Base-by-base conservation (phyloP, 306 rosid species). In the Ochetophila trinervis region DNA sequence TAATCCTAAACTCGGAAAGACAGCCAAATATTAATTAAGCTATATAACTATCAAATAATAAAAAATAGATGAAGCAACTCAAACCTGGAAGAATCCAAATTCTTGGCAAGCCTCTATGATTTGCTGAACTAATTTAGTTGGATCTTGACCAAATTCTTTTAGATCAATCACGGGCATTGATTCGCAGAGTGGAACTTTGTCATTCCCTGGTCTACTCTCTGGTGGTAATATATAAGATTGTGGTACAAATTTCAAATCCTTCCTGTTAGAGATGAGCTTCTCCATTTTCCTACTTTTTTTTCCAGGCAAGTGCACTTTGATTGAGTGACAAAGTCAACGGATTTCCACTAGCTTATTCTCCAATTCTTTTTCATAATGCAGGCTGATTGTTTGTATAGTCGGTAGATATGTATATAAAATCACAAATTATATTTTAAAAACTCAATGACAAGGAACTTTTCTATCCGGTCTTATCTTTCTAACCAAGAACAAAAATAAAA, bases 61-160 rank as follows among this genome's bases (percentile, higher is more conserved):
- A 19, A 15, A 5, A 20, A 48, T 65, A 4, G 34, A 34, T 6
- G n/a, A n/a, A n/a, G n/a, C n/a, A n/a, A n/a, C n/a, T 13, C 32
- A 63, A 48, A 64, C 61, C 61, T 49, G 60, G 9, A 72, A 72
- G 57, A 72, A 49, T 35, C 71, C 70, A 0, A 57, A 64, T 57
- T 72, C 54, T 65, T 18, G 44, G 45, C 65, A 32, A 16, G 71
- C 70, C 8, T 57, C 23, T 34, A 20, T 48, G 13, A 64, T 72
- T 53, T 64, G 71, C 57, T 64, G 21, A 27, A 57, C 19, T 0
- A 65, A 32, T 15, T 30, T n/a, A 52, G 63, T 63, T 17, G 14
- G 6, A 15, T 27, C 30, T 1, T 27, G 32, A 27, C 4, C 48
- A 42, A 42, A 63, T 42, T 61, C 15, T 27, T 40, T 62, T 24